Base-by-base conservation (phyloP, 306 rosid genomes). In the barrel medic (Medicago truncatula) region DNA sequence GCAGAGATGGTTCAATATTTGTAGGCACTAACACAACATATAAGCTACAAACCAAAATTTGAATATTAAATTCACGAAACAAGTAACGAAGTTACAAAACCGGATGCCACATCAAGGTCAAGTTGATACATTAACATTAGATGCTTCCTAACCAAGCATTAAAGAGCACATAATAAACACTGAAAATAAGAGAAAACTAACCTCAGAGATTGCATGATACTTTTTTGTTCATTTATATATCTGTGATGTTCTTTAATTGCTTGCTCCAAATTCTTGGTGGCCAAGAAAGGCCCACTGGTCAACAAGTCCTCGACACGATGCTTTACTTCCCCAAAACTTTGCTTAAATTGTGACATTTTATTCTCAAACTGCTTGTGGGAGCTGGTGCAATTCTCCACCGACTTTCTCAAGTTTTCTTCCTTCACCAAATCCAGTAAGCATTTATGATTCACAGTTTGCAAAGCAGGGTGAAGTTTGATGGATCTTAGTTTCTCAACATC, bases 151-250 rank as follows among this genome's bases (percentile, higher is more conserved):
- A 38, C 21, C 16, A 25, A 38, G 61, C 44, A 54, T 36, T 14
- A 43, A 53, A 39, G 47, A 40, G 20, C 12, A 52, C 5, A 75
- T 20, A 3, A n/a, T 28, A 28, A 50, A 61, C 50, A 67, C 49
- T 67, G 49, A 54, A 47, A 66, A 41, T 56, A 10, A 65, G 72
- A 46, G 16, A 41, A 73, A 82, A 65, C 96, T 44, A 83, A 96
- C 99, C 98, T 92, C 86, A 96, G 87, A 43, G 99, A 92, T 87
- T 89, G 97, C 97, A 96, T 85, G 76, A 96, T 96, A 80, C 88
- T 96, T 87, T 86, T 90, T 58, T 96, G 99, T 72, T 92, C 99
- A 54, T 64, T 82, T 74, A 89, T 71, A 77, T 20, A 76, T 81
- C 67, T 86, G 81, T 83, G 97, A 67, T 88, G 88, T 52, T 96